A percentile compares a stretch with the other conserved stretches of the same genome.
phyloP scores from a whole-genome alignment of 2,329 filamentous ascomycete species.

The Aureobasidium sp. region DNA sequence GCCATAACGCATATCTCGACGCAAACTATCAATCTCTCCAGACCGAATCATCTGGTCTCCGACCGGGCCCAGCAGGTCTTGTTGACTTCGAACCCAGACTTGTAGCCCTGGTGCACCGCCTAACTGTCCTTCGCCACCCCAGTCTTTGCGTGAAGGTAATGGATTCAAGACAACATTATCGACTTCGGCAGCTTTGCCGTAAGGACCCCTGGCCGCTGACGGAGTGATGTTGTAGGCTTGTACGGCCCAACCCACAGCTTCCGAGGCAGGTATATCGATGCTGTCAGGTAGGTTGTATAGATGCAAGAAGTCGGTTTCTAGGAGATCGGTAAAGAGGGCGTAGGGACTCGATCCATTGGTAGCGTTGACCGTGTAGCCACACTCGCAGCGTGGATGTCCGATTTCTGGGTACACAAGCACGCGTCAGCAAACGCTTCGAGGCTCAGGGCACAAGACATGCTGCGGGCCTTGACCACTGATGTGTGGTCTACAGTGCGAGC shows the following conservation, averaged over 20 bases:
- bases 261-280: slow-evolving; percentile 8
- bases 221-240: slow-evolving; percentile 61
- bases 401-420: not conserved
- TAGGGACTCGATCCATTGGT: slow-evolving; percentile 31
- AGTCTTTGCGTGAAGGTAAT: slow-evolving; percentile 36
- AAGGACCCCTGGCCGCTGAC: slow-evolving; percentile 53
- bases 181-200: slow-evolving; percentile 56
- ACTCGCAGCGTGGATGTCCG: slow-evolving; percentile 49
- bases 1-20: slow-evolving; percentile 61
- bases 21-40: slow-evolving; percentile 57
- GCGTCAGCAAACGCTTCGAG: not conserved
- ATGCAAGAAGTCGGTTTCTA: slow-evolving; percentile 67
- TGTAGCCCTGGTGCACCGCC: slow-evolving; percentile 48
- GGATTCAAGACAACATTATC: slow-evolving; percentile 53
- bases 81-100: slow-evolving; percentile 46
- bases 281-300: slow-evolving; percentile 37
- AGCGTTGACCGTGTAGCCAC: slow-evolving; percentile 58
- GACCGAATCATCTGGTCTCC: slow-evolving; percentile 47
- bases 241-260: slow-evolving; percentile 52
- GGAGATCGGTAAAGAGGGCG: slow-evolving; percentile 58
- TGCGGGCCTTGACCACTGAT: not conserved
- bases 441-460: not conserved
- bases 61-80: slow-evolving; percentile 23
- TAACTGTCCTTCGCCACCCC: slow-evolving; percentile 39
- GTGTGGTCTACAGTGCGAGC: not conserved